A percentile compares a stretch with the other conserved stretches of the same genome.
Evolutionary conservation across 1,284 basidiomycete genomes (phyloP).

Genomic region (Phellopilus nigrolimitatus): DNA sequence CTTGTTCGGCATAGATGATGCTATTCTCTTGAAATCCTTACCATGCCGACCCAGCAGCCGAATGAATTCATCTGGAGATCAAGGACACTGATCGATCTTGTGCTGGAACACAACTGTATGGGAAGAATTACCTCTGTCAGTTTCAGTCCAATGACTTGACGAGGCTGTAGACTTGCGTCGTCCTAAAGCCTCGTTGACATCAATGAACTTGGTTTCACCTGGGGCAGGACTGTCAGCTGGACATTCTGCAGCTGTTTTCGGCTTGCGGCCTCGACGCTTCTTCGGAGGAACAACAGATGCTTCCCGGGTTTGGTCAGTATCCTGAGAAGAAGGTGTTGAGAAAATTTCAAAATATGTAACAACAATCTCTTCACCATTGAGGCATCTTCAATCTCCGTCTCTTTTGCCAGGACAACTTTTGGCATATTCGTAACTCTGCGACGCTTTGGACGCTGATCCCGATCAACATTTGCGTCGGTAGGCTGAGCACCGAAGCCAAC

Average conservation of each 20-base stretch:
- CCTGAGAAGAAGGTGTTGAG: neutral
- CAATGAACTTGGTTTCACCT: conserved; percentile 29
- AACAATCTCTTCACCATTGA: conserved; percentile 2
- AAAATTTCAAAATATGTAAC: neutral
- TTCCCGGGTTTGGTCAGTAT: conserved; percentile 14
- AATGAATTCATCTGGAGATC: conserved; percentile 50
- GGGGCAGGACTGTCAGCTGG: conserved; percentile 24
- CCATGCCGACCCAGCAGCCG: conserved; percentile 64
- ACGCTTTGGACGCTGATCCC: conserved; percentile 14
- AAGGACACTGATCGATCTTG: conserved; percentile 29
- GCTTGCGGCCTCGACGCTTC: conserved; percentile 20
- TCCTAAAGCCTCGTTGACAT: conserved; percentile 30
- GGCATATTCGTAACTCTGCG: conserved; percentile 3
- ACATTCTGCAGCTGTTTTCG: conserved; percentile 28
- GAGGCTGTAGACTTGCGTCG: conserved; percentile 34
- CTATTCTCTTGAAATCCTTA: conserved; percentile 71
- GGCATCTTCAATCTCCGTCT: conserved; percentile 11
- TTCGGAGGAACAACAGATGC: conserved; percentile 9
- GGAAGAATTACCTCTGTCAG: conserved; percentile 49
- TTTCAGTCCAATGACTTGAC: conserved; percentile 45
- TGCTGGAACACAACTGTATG: conserved; percentile 20
- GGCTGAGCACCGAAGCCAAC: conserved; percentile 26
- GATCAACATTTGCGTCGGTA: conserved; percentile 5
- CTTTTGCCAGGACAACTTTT: conserved; percentile 3
- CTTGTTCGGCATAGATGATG: conserved; percentile 72